Conservation (phyloP, 1,139 yeast genomes). For the Candida glucosophila region DNA sequence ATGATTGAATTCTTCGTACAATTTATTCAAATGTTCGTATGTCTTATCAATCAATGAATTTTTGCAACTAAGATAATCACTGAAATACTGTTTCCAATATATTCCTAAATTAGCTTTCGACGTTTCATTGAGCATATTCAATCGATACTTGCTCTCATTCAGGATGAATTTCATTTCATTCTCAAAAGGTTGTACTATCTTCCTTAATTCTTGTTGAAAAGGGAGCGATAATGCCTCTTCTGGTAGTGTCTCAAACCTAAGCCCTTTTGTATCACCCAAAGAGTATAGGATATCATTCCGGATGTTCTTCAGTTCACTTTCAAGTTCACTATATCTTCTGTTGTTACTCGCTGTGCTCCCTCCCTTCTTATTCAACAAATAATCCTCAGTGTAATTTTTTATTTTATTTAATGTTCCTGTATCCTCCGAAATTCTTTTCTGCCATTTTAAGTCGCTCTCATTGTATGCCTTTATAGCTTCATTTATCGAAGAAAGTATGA, state of each 20-base stretch:
- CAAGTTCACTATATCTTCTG: constrained; percentile 18
- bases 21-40: constrained; percentile 14
- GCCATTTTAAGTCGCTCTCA: constrained; percentile 29
- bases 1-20: constrained; percentile 19
- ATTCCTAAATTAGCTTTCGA: constrained; percentile 20
- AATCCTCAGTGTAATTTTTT: constrained; percentile 25
- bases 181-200: constrained; percentile 16
- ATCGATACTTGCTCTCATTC: constrained; percentile 25
- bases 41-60: constrained; percentile 17
- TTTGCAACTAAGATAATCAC: constrained; percentile 12
- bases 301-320: constrained; percentile 20
- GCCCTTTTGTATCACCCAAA: constrained; percentile 14
- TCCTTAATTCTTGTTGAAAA: constrained; percentile 21
- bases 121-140: constrained; percentile 13
- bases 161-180: constrained; percentile 16
- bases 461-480: constrained; percentile 18
- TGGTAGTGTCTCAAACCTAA: constrained; percentile 3
- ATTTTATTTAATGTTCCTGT: constrained; percentile 25
- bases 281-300: constrained; percentile 26
- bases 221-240: constrained; percentile 15
- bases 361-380: constrained; percentile 11
- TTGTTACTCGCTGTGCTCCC: constrained; percentile 13
- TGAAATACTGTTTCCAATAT: constrained; percentile 26
- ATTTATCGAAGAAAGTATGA: constrained; percentile 18
- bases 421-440: constrained; percentile 23